Evolutionary conservation across 2,329 filamentous ascomycete species (phyloP), one percentile per base, ranked within the genome.

Genomic region (Colletotrichum tanaceti): DNA sequence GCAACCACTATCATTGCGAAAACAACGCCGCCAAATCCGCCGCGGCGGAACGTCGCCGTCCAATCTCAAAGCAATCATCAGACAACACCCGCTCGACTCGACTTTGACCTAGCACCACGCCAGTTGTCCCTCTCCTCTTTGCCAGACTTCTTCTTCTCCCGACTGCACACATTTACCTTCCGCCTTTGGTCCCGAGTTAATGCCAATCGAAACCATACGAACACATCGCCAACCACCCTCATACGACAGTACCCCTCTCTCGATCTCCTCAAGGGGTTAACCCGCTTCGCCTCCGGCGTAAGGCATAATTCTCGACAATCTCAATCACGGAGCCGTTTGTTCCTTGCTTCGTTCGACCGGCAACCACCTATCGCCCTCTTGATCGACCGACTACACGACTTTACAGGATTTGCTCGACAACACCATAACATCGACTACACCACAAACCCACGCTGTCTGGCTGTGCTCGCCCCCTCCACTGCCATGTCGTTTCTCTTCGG

Each of bases 401-500:
- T 35, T 6, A 16, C 52, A 18, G 32, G n/a, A 54, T 18, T 22
- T 54, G 6, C 35, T 22, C n/a, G 13, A n/a, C 41, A 11, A 24
- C 14, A 18, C 41, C 20, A 35, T 20, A 46, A n/a, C 16, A 22
- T 35, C 47, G 22, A 44, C 11, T 44, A 47, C 18, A 24, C 13
- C 13, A 38, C 13, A 41, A 58, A 11, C 20, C 14, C 18, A n/a
- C 6, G n/a, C 16, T 50, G 11, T 44, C 16, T 43, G 16, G 44
- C 18, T 16, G 11, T 58, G 18, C 24, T 52, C 11, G 32, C n/a
- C 58, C 6, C 35, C 10, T 24, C 18, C 6, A 18, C 22, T n/a
- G 47, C 53, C 69, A 86, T 86, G 84, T 86, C 86, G 39, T 88
- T 88, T 75, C 78, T 88, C 55, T 88, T 88, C 71, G 85, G 84